Percentiles rank a stretch among this genome's conserved stretches.
Evolutionary conservation across 2,329 filamentous ascomycete genomes (phyloP).

Genomic region (Truncatella angustata): DNA sequence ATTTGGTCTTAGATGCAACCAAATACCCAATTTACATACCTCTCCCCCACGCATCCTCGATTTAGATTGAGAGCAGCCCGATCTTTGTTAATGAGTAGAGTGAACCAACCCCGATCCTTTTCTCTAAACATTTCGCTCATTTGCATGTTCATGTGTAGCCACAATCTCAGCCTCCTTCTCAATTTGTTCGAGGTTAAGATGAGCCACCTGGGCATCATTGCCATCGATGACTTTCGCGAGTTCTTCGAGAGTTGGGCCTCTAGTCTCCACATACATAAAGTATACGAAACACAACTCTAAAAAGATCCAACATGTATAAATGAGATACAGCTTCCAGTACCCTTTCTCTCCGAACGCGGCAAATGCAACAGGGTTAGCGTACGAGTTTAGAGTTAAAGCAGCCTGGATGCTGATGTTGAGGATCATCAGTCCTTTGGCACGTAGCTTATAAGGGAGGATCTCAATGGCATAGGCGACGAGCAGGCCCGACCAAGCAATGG

Average conservation of each 20-base stretch:
- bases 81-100: too few relatives aligned
- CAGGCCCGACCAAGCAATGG: conserved; percentile 56
- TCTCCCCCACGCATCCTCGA: too few relatives aligned
- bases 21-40: too few relatives aligned
- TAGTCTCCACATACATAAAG: conserved; percentile 70
- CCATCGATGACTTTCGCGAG: conserved; percentile 70
- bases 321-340: conserved; percentile 50
- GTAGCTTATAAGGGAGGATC: conserved; percentile 48
- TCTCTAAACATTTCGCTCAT: neutral
- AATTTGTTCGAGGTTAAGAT: conserved; percentile 43
- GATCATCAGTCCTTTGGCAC: conserved; percentile 53
- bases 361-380: conserved; percentile 55
- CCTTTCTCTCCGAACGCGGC: conserved; percentile 37
- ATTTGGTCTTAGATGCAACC: too few relatives aligned
- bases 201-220: conserved; percentile 49
- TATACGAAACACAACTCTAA: conserved; percentile 51
- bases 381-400: conserved; percentile 49
- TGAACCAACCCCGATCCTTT: neutral
- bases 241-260: conserved; percentile 68
- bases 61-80: too few relatives aligned
- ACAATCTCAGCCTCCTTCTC: neutral
- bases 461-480: conserved; percentile 53
- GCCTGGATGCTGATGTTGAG: conserved; percentile 57
- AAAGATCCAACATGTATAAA: conserved; percentile 25
- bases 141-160: neutral